Base-by-base conservation (phyloP, 2,329 filamentous ascomycete genomes). In the Fusarium sp. region DNA sequence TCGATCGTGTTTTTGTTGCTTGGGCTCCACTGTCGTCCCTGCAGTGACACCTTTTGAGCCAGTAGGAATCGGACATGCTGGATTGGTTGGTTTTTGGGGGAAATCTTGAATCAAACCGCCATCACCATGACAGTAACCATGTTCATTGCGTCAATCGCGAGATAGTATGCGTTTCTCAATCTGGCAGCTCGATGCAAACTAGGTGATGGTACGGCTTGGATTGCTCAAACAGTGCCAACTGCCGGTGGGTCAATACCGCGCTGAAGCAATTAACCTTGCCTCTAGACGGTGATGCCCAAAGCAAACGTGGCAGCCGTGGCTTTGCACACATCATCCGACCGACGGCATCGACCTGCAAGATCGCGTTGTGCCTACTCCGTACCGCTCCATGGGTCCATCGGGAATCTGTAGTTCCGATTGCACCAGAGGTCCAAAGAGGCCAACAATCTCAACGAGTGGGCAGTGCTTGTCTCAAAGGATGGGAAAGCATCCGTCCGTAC, bases 1-100 rank as follows among this genome's bases (percentile, higher is more conserved):
- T 50, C 45, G 52, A 55, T 55, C 52, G 24, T 20, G 24, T 20
- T 32, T 32, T 40, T 44, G 12, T 34, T 11, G 20, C 19, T n/a
- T 21, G 8, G 7, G 10, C 39, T 38, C 49, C 39, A 34, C 39
- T 23, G 26, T 6, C 14, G 26, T 26, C 23, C 39, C 23, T 44
- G 49, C 28, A 36, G 20, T 36, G 28, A 7, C 19, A 19, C 52
- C 39, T 48, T 54, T 40, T 39, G 21, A 19, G 21, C 51, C 51
- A 49, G 40, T 48, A 46, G 39, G 44, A 53, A 28, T 14, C 12
- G 38, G 19, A 30, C 10, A 23, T 9, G n/a, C 48, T 17, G 34
- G 34, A 36, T 36, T 36, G 34, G 34, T 9, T 36, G 34, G 14
- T 17, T 34, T 17, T 15, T 2, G 15, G 17, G 15, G 34, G 34